Percentiles rank a stretch among this genome's conserved stretches.
phyloP scores from a whole-genome alignment of 495 filamentous ascomycete genomes.

The Neurospora sp. region DNA sequence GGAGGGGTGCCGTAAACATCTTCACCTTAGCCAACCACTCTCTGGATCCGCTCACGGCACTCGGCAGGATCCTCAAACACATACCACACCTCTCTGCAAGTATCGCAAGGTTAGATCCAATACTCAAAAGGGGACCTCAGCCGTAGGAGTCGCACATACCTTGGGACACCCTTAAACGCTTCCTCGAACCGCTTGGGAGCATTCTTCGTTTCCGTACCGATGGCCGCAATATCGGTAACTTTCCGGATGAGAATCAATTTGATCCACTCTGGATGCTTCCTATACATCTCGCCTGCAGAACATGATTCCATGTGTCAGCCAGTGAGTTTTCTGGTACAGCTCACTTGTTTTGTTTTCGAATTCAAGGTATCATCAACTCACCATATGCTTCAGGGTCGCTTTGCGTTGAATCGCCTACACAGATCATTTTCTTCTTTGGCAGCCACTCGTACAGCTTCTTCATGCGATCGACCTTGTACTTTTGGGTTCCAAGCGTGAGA shows the following conservation, averaged over 20 bases:
- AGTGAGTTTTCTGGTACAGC: background rate
- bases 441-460: conserved; percentile 65
- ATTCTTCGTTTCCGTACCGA: conserved; percentile 64
- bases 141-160: conserved; percentile 4
- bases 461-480: conserved; percentile 79
- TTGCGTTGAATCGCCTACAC: conserved; percentile 86
- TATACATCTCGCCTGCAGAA: conserved; percentile 23
- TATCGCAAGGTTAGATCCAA: background rate
- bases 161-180: conserved; percentile 67
- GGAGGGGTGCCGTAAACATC: background rate
- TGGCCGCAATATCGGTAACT: conserved; percentile 63
- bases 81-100: conserved; percentile 50
- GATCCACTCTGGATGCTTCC: conserved; percentile 58
- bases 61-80: conserved; percentile 70
- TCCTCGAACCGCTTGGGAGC: conserved; percentile 61
- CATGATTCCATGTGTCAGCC: conserved; percentile 2
- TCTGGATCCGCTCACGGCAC: conserved; percentile 31
- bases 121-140: background rate
- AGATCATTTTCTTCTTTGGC: conserved; percentile 67
- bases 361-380: conserved; percentile 26
- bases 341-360: background rate
- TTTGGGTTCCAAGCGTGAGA: conserved; percentile 70
- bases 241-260: conserved; percentile 73
- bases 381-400: conserved; percentile 86
- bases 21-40: conserved; percentile 13